Percentiles rank a stretch among this genome's conserved stretches.
phyloP scores from a whole-genome alignment of 1,284 basidiomycete species.

The Leccinum griseonigrum region DNA sequence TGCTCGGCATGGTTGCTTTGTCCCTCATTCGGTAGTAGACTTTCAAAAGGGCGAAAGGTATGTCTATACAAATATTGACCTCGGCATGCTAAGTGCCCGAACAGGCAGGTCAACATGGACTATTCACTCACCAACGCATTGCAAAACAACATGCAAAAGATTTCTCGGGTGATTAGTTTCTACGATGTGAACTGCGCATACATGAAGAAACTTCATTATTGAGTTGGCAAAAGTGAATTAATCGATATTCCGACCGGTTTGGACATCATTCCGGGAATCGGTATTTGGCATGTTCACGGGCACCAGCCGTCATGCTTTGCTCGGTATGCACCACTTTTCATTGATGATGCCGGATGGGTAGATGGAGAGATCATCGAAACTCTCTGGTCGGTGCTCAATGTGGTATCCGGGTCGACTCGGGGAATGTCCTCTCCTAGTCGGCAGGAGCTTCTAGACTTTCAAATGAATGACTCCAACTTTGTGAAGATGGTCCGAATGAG shows the following conservation, averaged over 20 bases:
- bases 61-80: too few relatives aligned
- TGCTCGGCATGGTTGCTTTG: conserved; percentile 17
- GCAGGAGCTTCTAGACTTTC: too few relatives aligned
- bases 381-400: too few relatives aligned
- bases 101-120: conserved; percentile 9
- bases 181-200: conserved; percentile 1
- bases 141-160: neutral
- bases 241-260: neutral
- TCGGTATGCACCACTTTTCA: neutral
- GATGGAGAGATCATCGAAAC: neutral
- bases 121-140: conserved; percentile 7
- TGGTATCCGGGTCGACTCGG: too few relatives aligned
- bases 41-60: conserved; percentile 4
- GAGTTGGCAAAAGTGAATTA: neutral
- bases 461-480: neutral
- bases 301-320: conserved; percentile 9
- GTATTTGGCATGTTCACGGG: conserved; percentile 6
- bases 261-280: neutral
- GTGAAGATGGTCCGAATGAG: neutral
- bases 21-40: conserved; percentile 1
- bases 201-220: neutral
- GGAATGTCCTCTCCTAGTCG: too few relatives aligned
- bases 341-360: neutral
- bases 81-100: too few relatives aligned
- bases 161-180: neutral